Evolutionary conservation across 1,139 yeast species (phyloP), one percentile per base, ranked within the genome.

Genomic region (Pneumocystis oryctolagi): DNA sequence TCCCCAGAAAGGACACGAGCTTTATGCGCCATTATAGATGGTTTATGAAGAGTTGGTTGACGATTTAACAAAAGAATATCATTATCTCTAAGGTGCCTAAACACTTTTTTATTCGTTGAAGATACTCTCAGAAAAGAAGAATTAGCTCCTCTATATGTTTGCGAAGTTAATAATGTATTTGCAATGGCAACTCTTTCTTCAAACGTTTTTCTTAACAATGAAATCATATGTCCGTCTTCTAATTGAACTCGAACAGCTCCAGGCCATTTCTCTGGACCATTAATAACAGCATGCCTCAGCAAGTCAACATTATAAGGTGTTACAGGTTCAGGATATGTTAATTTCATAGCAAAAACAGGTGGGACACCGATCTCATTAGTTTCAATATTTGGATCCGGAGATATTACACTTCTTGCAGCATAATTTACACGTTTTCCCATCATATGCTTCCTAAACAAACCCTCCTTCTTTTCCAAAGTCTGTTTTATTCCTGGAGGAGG

Each of bases 361-460:
- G 99, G 99, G 62, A 94, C 94, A 77, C 98, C 99, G 72, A 94
- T 92, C 76, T 94, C 97, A 73, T 90, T 88, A 20, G 98, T 92
- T 77, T 92, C 98, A 71, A 94, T 81, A 77, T 87, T 92, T 64
- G 99, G 99, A 77, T 94, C 99, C 3, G 98, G 98, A 5, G 98
- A 90, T 76, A 94, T 94, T 70, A 94, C 99, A 16, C 98, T 90
- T 75, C 99, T 88, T 62, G 98, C 98, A 66, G 98, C 97, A 71
- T 87, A 90, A 74, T 94, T 94, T 66, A 94, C 99, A 79, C 99
- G 89, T 80, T 94, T 94, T 75, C 99, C 99, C 98, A 94, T 94
- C 98, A 94, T 92, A 72, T 94, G 96, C 75, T 90, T 92, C 79
- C 99, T 84, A 79, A 92, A 92, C 69, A 92, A 80, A 74, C 99